Percentiles rank a stretch among this genome's conserved stretches.
phyloP scores from a whole-genome alignment of 371 early-diverging fungal genomes.

The Cokeromyces recurvatus region DNA sequence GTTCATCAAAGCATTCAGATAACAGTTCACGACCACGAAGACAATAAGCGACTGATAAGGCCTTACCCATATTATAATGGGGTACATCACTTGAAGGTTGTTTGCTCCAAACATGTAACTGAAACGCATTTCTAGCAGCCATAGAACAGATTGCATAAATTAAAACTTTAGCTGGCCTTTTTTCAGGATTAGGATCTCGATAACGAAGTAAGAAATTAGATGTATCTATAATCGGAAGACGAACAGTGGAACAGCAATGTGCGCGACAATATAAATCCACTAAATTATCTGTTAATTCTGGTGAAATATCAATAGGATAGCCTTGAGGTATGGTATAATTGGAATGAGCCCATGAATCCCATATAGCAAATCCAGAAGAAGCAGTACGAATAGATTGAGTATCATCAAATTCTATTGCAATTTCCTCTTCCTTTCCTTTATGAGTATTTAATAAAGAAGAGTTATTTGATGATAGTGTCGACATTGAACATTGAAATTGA shows the following conservation, averaged over 20 bases:
- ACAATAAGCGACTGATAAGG: conserved; percentile 40
- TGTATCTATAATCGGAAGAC: conserved; percentile 35
- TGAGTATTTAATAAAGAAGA: background rate
- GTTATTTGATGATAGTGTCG: background rate
- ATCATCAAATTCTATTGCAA: conserved; percentile 6
- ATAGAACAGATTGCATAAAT: conserved; percentile 43
- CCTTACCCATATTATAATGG: conserved; percentile 43
- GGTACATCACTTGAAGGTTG: conserved; percentile 24
- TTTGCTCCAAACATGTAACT: conserved; percentile 43
- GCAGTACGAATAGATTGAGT: conserved; percentile 13
- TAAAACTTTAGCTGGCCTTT: conserved; percentile 28
- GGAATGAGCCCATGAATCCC: conserved; percentile 28
- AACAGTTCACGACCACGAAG: conserved; percentile 31
- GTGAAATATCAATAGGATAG: conserved; percentile 36
- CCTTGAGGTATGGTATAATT: conserved; percentile 26
- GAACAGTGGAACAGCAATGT: conserved; percentile 36
- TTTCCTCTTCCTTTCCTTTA: background rate
- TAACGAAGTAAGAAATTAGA: conserved; percentile 27
- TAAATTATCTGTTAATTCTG: conserved; percentile 35
- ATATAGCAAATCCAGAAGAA: conserved; percentile 23
- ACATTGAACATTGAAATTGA: conserved; percentile 25
- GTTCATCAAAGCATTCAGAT: conserved; percentile 41
- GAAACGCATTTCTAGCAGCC: conserved; percentile 45
- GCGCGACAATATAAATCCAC: conserved; percentile 37
- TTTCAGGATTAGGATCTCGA: conserved; percentile 11